Percentiles rank a stretch among this genome's conserved stretches.
Conservation (phyloP, 163 green algal species). For the Scenedesmus sp. region DNA sequence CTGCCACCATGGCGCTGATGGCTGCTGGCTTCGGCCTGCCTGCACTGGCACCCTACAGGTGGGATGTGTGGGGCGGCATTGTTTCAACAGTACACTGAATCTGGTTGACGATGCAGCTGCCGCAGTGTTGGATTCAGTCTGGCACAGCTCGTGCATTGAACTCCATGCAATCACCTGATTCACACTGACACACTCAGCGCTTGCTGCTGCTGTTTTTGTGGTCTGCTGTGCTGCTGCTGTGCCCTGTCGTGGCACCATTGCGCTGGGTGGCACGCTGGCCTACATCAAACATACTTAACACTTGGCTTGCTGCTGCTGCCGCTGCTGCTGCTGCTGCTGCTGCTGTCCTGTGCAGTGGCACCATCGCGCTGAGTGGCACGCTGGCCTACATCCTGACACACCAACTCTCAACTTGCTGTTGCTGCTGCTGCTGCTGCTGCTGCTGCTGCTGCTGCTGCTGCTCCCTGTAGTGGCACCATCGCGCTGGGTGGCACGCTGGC, state of each 20-base stretch:
- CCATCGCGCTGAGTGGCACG: too few relatives aligned
- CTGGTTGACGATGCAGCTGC: too few relatives aligned
- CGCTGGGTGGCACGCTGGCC: neutral
- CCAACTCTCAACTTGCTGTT: too few relatives aligned
- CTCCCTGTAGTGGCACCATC: slow-evolving; percentile 63
- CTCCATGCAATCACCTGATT: too few relatives aligned
- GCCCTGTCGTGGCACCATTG: neutral
- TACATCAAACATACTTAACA: neutral
- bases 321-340: too few relatives aligned
- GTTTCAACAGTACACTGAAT: too few relatives aligned
- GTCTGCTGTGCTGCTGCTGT: neutral
- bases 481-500: slow-evolving; percentile 84
- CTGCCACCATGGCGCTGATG: slow-evolving; percentile 82
- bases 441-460: neutral
- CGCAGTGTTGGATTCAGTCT: neutral
- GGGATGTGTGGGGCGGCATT: neutral
- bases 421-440: neutral
- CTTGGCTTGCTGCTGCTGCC: too few relatives aligned
- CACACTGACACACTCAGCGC: neutral
- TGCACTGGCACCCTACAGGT: slow-evolving; percentile 54
- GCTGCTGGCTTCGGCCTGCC: slow-evolving; percentile 77
- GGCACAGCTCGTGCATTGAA: too few relatives aligned
- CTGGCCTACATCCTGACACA: too few relatives aligned
- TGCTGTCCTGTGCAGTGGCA: too few relatives aligned
- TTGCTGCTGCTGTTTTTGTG: neutral